Base-by-base conservation (phyloP, 169 alveolate species). In the Plasmodium gonderi region DNA sequence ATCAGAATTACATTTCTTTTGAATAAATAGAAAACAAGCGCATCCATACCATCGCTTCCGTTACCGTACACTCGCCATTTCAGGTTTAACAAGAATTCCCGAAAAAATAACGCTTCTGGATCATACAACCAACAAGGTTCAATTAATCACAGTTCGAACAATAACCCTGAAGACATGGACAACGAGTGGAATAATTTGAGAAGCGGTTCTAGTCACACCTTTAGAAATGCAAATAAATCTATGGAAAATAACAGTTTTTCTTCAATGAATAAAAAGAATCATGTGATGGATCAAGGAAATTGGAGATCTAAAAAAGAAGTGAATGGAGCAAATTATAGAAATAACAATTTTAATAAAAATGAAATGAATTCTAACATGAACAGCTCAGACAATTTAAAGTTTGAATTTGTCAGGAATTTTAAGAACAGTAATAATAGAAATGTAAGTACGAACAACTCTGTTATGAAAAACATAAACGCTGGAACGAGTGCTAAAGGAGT, bases 141-240 rank as follows among this genome's bases (percentile, higher is more conserved):
- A 3, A 42, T 33, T 2, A 65, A 42, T 17, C 12, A 4, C 72
- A 80, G 49, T 11, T 31, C 76, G 40, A 40, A 42, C 23, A 72
- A 76, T 64, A 45, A 83, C 29, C 20, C 26, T 33, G 83, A 72
- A 47, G 36, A 40, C n/a, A 23, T 33, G 54, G 82, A 51, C 6
- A 83, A 47, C 23, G 82, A 83, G 1, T 72, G 78, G 82, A 33
- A 23, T 17, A 6, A 31, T 40, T 69, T 72, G 83, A 83, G 92
- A 42, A 83, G 74, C 7, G 92, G 82, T 4, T 69, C 82, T 5
- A 72, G 77, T 45, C 49, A 47, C 38, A 68, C 40, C 20, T 83
- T 33, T 72, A 69, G 92, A 38, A 72, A 72, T 83, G 44, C 92
- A 47, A 83, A 45, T 83, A 83, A 72, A 68, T 11, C 47, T 47